Evolutionary conservation across 164 flowering plant genomes (phyloP).

Genomic region (Buxus sempervirens): DNA sequence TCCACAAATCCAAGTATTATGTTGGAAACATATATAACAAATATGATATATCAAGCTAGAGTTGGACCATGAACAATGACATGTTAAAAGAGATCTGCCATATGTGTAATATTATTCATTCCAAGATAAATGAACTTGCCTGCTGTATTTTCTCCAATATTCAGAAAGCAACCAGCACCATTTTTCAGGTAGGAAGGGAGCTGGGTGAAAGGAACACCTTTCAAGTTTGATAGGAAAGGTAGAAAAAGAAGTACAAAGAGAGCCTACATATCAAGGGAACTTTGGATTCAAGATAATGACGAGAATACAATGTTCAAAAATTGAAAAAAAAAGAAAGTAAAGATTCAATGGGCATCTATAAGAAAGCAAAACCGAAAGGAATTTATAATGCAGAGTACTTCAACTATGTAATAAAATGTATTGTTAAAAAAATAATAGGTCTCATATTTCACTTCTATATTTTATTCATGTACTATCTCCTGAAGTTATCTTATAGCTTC

Average conservation of each 20-base stretch:
- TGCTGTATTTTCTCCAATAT: slow-evolving; percentile 38
- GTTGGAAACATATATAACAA: no score
- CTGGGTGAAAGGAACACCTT: slow-evolving; percentile 68
- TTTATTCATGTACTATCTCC: no score
- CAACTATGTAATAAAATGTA: neutral
- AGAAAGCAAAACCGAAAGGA: neutral
- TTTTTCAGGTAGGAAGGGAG: slow-evolving; percentile 66
- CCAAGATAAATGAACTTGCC: slow-evolving; percentile 32
- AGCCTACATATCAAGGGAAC: slow-evolving; percentile 47
- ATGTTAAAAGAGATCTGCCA: no score
- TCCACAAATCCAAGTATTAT: no score
- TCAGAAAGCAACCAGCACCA: slow-evolving; percentile 81
- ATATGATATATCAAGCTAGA: no score
- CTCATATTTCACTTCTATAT: no score
- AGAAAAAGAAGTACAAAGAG: slow-evolving; percentile 76
- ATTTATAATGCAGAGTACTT: neutral
- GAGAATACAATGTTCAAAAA: neutral
- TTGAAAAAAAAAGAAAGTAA: neutral
- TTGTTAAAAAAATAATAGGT: neutral
- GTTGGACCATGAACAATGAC: no score
- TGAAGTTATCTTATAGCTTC: no score
- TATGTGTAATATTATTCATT: neutral
- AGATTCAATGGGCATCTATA: neutral
- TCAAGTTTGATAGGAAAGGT: slow-evolving; percentile 75
- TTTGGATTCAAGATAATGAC: neutral